Conservation (phyloP, 495 filamentous ascomycete genomes). For the Delitschia confertaspora region DNA sequence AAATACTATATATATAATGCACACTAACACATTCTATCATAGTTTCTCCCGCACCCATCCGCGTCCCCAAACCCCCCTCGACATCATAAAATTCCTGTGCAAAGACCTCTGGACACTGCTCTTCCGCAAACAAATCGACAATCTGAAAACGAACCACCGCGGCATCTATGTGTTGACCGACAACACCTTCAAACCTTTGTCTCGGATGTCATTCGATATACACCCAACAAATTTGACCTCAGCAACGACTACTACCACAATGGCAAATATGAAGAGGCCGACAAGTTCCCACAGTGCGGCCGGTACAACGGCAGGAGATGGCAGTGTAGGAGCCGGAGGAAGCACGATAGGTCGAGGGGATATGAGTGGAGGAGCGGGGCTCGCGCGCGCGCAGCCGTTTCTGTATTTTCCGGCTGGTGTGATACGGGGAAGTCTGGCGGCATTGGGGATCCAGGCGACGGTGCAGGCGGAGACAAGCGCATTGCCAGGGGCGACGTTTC, state of each 20-base stretch:
- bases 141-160: slow-evolving; percentile 95
- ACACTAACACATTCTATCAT: slow-evolving; percentile 7
- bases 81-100: slow-evolving; percentile 87
- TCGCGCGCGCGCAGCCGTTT: slow-evolving; percentile 45
- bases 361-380: slow-evolving; percentile 57
- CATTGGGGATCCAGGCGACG: slow-evolving; percentile 80
- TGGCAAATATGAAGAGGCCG: not conserved
- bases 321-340: slow-evolving; percentile 58
- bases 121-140: slow-evolving; percentile 95
- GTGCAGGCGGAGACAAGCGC: slow-evolving; percentile 83
- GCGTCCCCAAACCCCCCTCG: slow-evolving; percentile 41
- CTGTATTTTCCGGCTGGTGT: slow-evolving; percentile 92
- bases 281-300: not conserved
- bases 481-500: slow-evolving; percentile 83
- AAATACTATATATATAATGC: not conserved
- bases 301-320: slow-evolving; percentile 28
- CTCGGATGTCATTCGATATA: slow-evolving; percentile 69
- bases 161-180: slow-evolving; percentile 96
- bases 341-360: slow-evolving; percentile 62
- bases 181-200: slow-evolving; percentile 80
- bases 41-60: slow-evolving; percentile 85
- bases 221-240: slow-evolving; percentile 26
- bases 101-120: slow-evolving; percentile 93
- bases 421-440: slow-evolving; percentile 77
- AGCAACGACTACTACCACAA: not conserved